Conservation (phyloP, 441 rosid species). For the Adansonia grandidieri region DNA sequence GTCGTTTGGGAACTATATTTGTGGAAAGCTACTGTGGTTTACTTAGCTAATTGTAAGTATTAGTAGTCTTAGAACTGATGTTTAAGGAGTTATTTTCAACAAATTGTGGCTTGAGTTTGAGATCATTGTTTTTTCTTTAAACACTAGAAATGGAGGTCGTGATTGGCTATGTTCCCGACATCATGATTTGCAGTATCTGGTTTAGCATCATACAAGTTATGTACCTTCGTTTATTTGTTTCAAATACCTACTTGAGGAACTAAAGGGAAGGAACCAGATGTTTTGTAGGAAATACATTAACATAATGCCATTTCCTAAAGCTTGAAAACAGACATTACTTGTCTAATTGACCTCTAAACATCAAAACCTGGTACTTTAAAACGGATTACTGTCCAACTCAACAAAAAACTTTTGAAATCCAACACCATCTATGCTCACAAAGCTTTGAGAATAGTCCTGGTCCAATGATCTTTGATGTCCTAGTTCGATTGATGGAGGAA, state of each 20-base stretch:
- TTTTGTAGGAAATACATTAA: neutral
- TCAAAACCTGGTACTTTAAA: slow-evolving; percentile 45
- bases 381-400: slow-evolving; percentile 52
- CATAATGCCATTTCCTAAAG: neutral
- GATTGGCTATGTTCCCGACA: slow-evolving; percentile 6
- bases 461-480: slow-evolving; percentile 22
- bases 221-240: neutral
- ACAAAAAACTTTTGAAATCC: slow-evolving; percentile 48
- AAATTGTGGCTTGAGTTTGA: neutral
- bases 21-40: neutral
- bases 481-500: neutral
- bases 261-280: neutral
- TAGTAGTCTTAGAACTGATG: neutral
- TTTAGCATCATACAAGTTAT: neutral
- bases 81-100: neutral
- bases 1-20: neutral
- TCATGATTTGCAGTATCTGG: neutral
- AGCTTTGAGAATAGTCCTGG: slow-evolving; percentile 45
- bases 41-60: slow-evolving; percentile 11
- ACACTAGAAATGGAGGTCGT: neutral
- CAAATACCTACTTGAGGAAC: neutral
- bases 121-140: neutral
- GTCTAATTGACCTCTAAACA: slow-evolving; percentile 34
- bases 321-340: slow-evolving; percentile 14
- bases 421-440: slow-evolving; percentile 55